Evolutionary conservation across 495 filamentous ascomycete genomes (phyloP).

Genomic region (Symbiotaphrina buchneri): DNA sequence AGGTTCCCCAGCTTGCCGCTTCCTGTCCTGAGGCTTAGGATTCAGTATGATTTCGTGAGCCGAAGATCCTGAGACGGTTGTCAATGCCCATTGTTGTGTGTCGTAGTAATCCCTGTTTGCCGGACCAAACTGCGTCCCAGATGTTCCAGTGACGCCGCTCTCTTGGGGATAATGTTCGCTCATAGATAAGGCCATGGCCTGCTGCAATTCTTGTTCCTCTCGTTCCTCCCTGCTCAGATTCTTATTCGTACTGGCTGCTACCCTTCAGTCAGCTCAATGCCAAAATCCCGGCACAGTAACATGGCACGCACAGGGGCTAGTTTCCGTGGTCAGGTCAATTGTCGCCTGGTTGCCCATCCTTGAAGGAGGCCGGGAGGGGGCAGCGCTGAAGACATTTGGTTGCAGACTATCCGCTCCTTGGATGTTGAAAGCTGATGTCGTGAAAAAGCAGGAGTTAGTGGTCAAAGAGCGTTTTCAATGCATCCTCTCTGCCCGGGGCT

Average conservation of each 20-base stretch:
- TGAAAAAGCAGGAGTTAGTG: conserved; percentile 6
- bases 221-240: conserved; percentile 19
- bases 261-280: conserved; percentile 10
- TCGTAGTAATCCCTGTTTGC: conserved; percentile 56
- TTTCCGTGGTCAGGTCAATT: conserved; percentile 13
- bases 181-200: conserved; percentile 29
- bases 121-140: conserved; percentile 32
- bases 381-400: conserved; percentile 20
- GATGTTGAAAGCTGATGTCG: conserved; percentile 27
- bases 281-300: conserved; percentile 1
- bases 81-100: conserved; percentile 54
- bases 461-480: not conserved
- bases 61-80: conserved; percentile 20
- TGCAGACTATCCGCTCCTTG: conserved; percentile 24
- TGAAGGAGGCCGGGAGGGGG: conserved; percentile 50
- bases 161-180: conserved; percentile 27
- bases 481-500: conserved; percentile 5
- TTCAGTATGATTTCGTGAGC: conserved; percentile 35
- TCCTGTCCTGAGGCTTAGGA: conserved; percentile 35
- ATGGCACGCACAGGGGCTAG: conserved; percentile 10
- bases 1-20: conserved; percentile 31
- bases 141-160: conserved; percentile 25
- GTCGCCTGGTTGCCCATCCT: conserved; percentile 24
- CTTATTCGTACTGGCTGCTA: conserved; percentile 18
- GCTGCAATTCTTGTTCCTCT: conserved; percentile 33